Base-by-base conservation (phyloP, 306 rosid genomes). In the Parietaria judaica region DNA sequence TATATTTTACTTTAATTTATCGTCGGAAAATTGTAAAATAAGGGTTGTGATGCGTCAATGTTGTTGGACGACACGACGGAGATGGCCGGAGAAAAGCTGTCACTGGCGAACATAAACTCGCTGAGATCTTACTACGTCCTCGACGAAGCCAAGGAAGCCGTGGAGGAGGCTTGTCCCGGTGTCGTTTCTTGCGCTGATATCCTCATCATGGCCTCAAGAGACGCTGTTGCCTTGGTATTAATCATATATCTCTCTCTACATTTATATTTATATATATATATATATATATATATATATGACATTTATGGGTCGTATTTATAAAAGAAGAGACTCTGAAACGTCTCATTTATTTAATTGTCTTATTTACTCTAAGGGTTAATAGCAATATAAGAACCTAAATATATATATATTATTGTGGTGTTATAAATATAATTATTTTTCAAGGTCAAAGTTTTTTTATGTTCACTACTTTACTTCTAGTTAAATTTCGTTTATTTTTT, bases 1-100 rank as follows among this genome's bases (percentile, higher is more conserved):
- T 6, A 4, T 5, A 36, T 16, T 37, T 36, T 9, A 36, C 35
- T n/a, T 5, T 45, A 34, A 3, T 31, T 11, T 37, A 41, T 4
- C 36, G 3, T 14, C 4, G 16, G 11, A 44, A 58, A 44, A 56
- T 37, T 51, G 31, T 4, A 49, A 10, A 52, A 58, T 4, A 38
- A 83, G 97, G 98, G 96, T 3, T 92, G 94, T 74, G 95, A 92
- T 74, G 98, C 64, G 54, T 92, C 98, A 5, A 38, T 92, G 98
- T 56, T 92, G 71, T 79, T 92, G 60, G 96, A 92, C 69, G 98
- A 88, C 70, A 83, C 98, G 7, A 82, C 92, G 15, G 68, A 60
- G 10, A 86, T 86, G 95, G 80, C 77, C 1, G 96, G 98, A 55
- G 96, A 91, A 55, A 92, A 92, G 66, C 73, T 81, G 6, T 56